Evolutionary conservation across 148 eudicot species (phyloP).

Genomic region (Spergularia bocconei): DNA sequence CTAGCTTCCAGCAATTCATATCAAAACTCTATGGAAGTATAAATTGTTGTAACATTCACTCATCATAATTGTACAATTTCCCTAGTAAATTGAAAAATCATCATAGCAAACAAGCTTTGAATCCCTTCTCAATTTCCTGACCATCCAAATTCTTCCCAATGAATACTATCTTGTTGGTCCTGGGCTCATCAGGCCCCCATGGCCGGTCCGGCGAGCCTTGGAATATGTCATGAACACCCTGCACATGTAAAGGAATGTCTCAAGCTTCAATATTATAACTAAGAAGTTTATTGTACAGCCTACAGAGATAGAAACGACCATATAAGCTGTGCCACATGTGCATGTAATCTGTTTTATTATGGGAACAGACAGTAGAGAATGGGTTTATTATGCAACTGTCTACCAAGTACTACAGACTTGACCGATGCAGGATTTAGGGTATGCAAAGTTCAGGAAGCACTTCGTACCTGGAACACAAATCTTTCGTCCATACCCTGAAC

Average conservation of each 20-base stretch:
- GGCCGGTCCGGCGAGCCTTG: conserved; percentile 92
- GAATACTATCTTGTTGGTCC: conserved; percentile 81
- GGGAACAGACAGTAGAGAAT: too few relatives aligned
- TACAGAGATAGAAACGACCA: too few relatives aligned
- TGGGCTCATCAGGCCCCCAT: conserved; percentile 65
- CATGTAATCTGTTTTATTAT: too few relatives aligned
- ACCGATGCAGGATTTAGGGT: background rate
- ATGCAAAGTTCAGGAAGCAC: background rate
- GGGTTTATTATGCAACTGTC: too few relatives aligned
- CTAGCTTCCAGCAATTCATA: background rate
- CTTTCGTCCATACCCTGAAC: conserved; percentile 88
- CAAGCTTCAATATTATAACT: background rate
- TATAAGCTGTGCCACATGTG: too few relatives aligned
- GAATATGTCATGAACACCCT: conserved; percentile 99
- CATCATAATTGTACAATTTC: background rate
- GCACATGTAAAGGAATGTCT: conserved; percentile 15
- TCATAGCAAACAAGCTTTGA: conserved; percentile 64
- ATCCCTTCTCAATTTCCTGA: conserved; percentile 71
- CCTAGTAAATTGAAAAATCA: background rate
- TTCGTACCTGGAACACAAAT: conserved; percentile 92
- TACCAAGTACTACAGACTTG: too few relatives aligned
- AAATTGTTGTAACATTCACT: background rate
- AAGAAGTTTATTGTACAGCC: background rate
- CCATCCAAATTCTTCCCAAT: conserved; percentile 86
- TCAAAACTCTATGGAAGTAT: conserved; percentile 5